Base-by-base conservation (phyloP, 169 alveolate genomes). In the Miamiensis avidus region DNA sequence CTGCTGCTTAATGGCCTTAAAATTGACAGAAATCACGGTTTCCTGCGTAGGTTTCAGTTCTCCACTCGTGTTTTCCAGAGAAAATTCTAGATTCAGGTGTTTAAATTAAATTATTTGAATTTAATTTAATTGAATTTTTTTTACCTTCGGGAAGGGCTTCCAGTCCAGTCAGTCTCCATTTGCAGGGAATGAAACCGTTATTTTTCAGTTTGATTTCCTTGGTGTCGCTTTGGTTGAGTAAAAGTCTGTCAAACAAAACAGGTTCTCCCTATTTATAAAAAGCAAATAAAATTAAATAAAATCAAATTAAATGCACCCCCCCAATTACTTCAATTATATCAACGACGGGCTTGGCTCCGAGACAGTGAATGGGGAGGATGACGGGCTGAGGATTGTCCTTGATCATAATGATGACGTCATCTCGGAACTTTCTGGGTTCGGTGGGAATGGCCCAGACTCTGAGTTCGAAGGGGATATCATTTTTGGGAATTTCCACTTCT, bases 381-480 rank as follows among this genome's bases (percentile, higher is more conserved):
- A 94, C 95, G 4, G 98, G 98, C 65, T 90, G 94, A 1, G 99
- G 99, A 88, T 97, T 97, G 89, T 97, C 98, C 83, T 96, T 92
- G 72, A 98, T 94, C 81, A 93, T 88, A 75, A 96, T 93, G 29
- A 97, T 93, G 34, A 98, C 88, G 69, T 93, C 96, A 90, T 98
- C 99, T 64, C 91, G 89, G 77, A 91, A 93, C 74, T 91, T 95
- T 4, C 96, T 95, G 65, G 96, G 96, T 76, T 89, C 90, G 34
- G 90, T 94, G 27, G 99, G 99, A 87, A 98, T 94, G 75, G 99
- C 97, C 97, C 97, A 97, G 4, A 98, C 97, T 49, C 91, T 95
- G 75, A 98, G 81, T 83, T 93, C 96, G 84, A 93, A 90, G 29
- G 98, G 95, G 82, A 95, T 97, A 31, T 96, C 98, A 31, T 88